These are phyloP conservation scores for Glebionis coronaria DNA, from an alignment of 129 eudicot species.

Conservation along the genomic window DNA sequence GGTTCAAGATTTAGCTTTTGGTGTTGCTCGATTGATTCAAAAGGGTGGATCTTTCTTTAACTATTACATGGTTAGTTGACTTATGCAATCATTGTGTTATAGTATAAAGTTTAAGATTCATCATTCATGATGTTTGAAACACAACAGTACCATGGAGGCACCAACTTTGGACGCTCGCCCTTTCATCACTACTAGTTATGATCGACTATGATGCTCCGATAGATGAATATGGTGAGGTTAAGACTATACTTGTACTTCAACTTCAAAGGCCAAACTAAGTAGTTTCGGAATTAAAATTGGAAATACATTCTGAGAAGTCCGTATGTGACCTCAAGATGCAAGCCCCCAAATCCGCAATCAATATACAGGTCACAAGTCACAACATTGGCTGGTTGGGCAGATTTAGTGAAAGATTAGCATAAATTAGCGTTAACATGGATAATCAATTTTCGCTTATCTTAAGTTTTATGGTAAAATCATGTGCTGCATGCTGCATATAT, in stretches of 20 bases:
- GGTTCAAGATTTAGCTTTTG: slow-evolving; percentile 92
- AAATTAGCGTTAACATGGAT: neutral
- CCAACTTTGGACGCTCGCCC: slow-evolving; percentile 97
- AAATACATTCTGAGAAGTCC: slow-evolving; percentile 3
- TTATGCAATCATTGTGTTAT: neutral
- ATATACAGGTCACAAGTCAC: too few relatives aligned
- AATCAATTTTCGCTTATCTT: too few relatives aligned
- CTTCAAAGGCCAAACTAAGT: slow-evolving; percentile 5
- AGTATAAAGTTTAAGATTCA: neutral
- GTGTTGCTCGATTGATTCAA: slow-evolving; percentile 74
- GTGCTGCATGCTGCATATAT: too few relatives aligned
- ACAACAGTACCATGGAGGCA: slow-evolving; percentile 91
- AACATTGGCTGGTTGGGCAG: neutral
- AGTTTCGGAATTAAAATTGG: neutral
- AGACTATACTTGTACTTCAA: slow-evolving; percentile 3
- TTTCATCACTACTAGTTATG: slow-evolving; percentile 92
- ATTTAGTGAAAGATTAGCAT: neutral
- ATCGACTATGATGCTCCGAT: slow-evolving; percentile 99
- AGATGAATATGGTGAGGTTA: slow-evolving; percentile 82
- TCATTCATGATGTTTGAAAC: slow-evolving; percentile 20
- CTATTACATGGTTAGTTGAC: slow-evolving; percentile 81
- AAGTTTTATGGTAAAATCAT: neutral
- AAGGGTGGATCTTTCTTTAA: slow-evolving; percentile 87
- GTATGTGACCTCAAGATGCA: slow-evolving; percentile 11
- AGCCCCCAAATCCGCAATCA: too few relatives aligned